Evolutionary conservation across 2,329 filamentous ascomycete species (phyloP), one percentile per base, ranked within the genome.

Genomic region (Pseudofabraea citricarpa): DNA sequence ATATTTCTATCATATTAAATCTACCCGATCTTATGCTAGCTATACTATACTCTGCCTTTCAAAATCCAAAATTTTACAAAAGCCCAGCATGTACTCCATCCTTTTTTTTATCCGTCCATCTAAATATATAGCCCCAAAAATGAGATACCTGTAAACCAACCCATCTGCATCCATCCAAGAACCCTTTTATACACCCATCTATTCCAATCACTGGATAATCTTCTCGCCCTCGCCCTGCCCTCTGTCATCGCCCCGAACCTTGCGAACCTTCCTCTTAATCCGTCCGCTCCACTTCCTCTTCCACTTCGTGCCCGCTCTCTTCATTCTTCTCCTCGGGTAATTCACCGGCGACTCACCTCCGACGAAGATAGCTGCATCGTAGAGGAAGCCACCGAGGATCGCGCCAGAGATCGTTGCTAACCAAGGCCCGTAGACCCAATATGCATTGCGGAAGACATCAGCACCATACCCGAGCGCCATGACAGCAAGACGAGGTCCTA

Each of bases 311-410:
- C 65, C 53, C 2, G 64, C 63, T 23, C 67, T 58, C 52, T 64
- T 58, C 6, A 65, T 68, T 36, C 66, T 59, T 47, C 62, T 62
- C 20, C 70, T 66, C 3, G 68, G 69, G 58, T 77, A 71, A 57
- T 71, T 76, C 44, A 73, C 69, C 12, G 72, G 73, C 33, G 64
- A 69, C 52, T 75, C 72, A 1, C 71, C 71, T 5, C 69, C 68
- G 1, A 68, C 69, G 51, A 75, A 75, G 49, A 69, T 74, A 50
- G 66, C 68, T 48, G 68, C 64, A 54, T 75, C 73, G 56, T 77
- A 76, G 46, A 74, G 56, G 48, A 73, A 70, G 7, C 58, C 71
- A 1, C 71, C 70, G 31, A 67, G 58, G 20, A 70, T 62, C 20
- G 61, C 63, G 9, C 66, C 72, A 35, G 48, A 48, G 16, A 65